phyloP scores from a whole-genome alignment of 768 basidiomycete genomes.

The Boletus pseudo-olivaceus region DNA sequence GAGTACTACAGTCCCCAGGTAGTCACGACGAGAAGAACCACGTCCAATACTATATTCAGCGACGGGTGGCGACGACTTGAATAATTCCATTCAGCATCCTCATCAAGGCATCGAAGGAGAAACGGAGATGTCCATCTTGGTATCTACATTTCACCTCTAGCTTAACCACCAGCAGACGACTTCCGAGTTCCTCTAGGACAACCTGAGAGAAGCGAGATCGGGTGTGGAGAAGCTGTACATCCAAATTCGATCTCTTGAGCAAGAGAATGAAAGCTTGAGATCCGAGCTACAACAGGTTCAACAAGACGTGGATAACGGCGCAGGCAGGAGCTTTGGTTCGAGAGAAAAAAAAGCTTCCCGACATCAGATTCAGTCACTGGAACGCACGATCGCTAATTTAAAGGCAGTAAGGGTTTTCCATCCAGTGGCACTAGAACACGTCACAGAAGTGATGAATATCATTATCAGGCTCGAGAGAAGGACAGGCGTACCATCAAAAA shows the following conservation, averaged over 20 bases:
- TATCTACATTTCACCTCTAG: background rate
- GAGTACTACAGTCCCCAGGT: background rate
- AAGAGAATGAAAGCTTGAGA: conserved; percentile 4
- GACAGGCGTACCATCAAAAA: conserved; percentile 16
- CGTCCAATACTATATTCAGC: background rate
- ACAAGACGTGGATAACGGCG: background rate
- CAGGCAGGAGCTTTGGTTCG: background rate
- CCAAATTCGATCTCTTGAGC: conserved; percentile 8
- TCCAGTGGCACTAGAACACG: background rate
- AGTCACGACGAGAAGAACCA: background rate
- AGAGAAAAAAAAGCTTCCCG: background rate
- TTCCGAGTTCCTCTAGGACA: conserved; percentile 1
- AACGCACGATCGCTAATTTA: conserved; percentile 1
- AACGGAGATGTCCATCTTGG: conserved; percentile 2
- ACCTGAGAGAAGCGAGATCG: conserved; percentile 1
- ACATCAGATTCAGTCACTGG: conserved; percentile 10
- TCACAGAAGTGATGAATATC: background rate
- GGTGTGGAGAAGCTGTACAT: conserved; percentile 11
- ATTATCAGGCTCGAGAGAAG: conserved; percentile 9
- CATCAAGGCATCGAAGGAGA: background rate
- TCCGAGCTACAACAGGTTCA: conserved; percentile 1
- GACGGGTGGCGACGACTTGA: background rate
- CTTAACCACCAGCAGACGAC: background rate
- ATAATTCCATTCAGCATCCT: background rate
- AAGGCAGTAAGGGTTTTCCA: conserved; percentile 1